These are phyloP conservation scores for Sporisorium reilianum DNA, from an alignment of 1,284 basidiomycete species.

Conservation along the genomic window DNA sequence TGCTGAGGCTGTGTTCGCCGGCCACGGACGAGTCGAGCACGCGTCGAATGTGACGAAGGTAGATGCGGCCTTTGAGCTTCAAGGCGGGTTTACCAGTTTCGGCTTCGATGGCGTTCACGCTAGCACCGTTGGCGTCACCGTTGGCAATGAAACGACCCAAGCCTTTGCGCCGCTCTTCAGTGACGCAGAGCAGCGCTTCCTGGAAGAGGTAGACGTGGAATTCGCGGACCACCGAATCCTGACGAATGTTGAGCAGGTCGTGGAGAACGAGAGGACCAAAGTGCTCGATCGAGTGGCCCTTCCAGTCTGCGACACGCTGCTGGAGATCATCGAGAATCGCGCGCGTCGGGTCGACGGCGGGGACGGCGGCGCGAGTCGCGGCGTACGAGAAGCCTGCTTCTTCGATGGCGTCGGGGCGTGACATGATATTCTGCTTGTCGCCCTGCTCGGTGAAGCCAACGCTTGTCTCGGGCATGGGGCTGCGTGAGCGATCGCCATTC, in stretches of 20 bases:
- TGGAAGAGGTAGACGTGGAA: slow-evolving; percentile 96
- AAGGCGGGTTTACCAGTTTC: slow-evolving; percentile 77
- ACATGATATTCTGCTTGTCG: slow-evolving; percentile 41
- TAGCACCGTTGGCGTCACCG: slow-evolving; percentile 69
- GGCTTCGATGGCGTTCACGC: slow-evolving; percentile 7
- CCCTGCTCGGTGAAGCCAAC: slow-evolving; percentile 36
- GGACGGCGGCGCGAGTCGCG: slow-evolving; percentile 53
- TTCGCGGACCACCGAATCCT: slow-evolving; percentile 86
- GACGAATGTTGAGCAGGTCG: slow-evolving; percentile 86
- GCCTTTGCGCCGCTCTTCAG: slow-evolving; percentile 86
- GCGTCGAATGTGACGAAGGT: slow-evolving; percentile 88
- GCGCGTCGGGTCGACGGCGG: slow-evolving; percentile 73
- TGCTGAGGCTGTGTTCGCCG: slow-evolving; percentile 87
- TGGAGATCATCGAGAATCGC: slow-evolving; percentile 87
- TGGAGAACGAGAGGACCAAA: slow-evolving; percentile 90
- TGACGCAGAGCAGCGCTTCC: slow-evolving; percentile 94
- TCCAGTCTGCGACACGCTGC: slow-evolving; percentile 91
- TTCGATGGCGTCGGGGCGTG: slow-evolving; percentile 24
- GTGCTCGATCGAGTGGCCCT: slow-evolving; percentile 83
- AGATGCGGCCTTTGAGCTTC: slow-evolving; percentile 92
- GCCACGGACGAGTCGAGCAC: slow-evolving; percentile 82
- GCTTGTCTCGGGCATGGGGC: slow-evolving; percentile 29
- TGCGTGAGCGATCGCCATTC: slow-evolving; percentile 12
- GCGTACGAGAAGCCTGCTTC: slow-evolving; percentile 53
- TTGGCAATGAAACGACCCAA: slow-evolving; percentile 79